A percentile compares a stretch with the other conserved stretches of the same genome.
phyloP scores from a whole-genome alignment of 1,139 yeast species.

The Scheffersomyces cryptocercus region DNA sequence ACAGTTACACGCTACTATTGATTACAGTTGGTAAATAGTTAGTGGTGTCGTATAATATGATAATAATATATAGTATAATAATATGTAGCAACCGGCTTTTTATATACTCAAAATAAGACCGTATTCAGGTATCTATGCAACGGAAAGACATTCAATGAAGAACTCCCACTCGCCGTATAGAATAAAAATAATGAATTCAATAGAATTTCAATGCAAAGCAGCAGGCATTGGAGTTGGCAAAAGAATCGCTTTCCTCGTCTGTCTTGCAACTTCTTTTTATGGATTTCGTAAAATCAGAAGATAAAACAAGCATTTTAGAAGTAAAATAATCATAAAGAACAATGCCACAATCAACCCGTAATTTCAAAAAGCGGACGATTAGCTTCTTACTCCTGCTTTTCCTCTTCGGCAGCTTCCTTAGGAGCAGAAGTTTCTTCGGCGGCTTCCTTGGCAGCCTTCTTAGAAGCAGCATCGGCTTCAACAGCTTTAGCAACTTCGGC shows the following conservation, averaged over 20 bases:
- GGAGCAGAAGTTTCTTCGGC: not conserved
- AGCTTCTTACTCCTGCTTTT: not conserved
- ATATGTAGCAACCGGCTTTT: no score
- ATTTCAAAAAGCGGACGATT: no score
- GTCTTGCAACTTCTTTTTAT: not conserved
- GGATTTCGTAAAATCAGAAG: not conserved
- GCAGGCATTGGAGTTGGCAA: no score
- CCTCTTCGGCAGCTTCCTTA: constrained; percentile 1
- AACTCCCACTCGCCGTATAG: constrained; percentile 11
- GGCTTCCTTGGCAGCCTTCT: not conserved
- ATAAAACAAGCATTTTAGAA: constrained; percentile 1
- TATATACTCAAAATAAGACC: not conserved
- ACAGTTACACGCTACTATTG: not conserved
- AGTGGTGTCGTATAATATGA: no score
- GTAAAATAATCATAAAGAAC: not conserved
- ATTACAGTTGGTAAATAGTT: no score
- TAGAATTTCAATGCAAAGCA: no score
- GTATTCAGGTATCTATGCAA: not conserved
- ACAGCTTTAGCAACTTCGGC: constrained; percentile 2
- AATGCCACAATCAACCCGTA: no score
- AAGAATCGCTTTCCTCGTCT: no score
- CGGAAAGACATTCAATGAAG: constrained; percentile 13
- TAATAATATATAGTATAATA: no score
- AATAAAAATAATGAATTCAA: constrained; percentile 7
- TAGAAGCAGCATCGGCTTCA: constrained; percentile 1